These are phyloP conservation scores for Metschnikowia baotianmanensis DNA, from an alignment of 805 yeast genomes.

Conservation along the genomic window DNA sequence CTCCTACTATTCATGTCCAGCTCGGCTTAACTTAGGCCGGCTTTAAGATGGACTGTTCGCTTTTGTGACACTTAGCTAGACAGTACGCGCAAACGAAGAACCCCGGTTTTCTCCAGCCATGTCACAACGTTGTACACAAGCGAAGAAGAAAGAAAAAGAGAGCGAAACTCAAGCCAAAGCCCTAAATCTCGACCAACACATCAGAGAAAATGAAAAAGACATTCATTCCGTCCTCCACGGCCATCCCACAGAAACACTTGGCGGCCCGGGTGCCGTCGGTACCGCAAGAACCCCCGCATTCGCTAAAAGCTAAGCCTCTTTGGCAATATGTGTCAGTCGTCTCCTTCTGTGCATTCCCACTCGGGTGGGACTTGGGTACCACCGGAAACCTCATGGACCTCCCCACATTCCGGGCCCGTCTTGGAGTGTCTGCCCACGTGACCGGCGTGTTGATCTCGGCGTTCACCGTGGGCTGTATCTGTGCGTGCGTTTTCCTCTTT, in stretches of 20 bases:
- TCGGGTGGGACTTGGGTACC: slow-evolving; percentile 17
- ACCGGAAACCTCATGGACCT: slow-evolving; percentile 12
- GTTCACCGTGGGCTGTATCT: slow-evolving; percentile 12
- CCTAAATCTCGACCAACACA: too few relatives aligned
- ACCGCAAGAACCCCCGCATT: neutral
- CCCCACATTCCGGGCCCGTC: slow-evolving; percentile 10
- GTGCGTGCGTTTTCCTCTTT: slow-evolving; percentile 7
- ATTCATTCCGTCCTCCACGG: neutral
- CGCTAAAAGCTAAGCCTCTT: slow-evolving; percentile 2
- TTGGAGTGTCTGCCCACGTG: slow-evolving; percentile 4
- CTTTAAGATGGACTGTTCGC: too few relatives aligned
- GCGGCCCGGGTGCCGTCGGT: slow-evolving; percentile 7
- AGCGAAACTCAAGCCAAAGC: too few relatives aligned
- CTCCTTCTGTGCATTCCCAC: slow-evolving; percentile 12
- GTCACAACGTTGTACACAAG: too few relatives aligned
- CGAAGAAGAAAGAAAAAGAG: too few relatives aligned
- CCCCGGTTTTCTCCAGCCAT: too few relatives aligned
- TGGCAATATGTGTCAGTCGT: slow-evolving; percentile 3
- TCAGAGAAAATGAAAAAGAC: too few relatives aligned
- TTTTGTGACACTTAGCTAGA: too few relatives aligned
- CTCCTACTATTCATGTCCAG: too few relatives aligned
- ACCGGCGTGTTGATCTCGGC: slow-evolving; percentile 7
- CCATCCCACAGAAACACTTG: slow-evolving; percentile 2
- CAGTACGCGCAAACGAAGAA: too few relatives aligned
- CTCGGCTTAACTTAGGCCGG: too few relatives aligned